These are phyloP conservation scores for Nicotiana otophora DNA, from an alignment of 257 asterid species.

Conservation along the genomic window DNA sequence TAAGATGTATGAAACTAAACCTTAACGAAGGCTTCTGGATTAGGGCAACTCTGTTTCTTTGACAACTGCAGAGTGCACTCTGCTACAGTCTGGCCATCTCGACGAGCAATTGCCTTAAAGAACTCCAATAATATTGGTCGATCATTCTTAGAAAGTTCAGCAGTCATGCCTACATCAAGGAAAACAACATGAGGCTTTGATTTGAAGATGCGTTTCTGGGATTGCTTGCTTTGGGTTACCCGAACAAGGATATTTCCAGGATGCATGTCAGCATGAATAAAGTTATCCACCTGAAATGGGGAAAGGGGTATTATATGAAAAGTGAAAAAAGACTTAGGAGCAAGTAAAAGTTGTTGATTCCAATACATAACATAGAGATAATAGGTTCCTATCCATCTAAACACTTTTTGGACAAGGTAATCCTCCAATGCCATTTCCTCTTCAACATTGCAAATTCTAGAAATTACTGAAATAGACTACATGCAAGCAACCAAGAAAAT, in stretches of 20 bases:
- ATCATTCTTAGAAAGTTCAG: constrained; percentile 36
- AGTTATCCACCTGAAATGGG: constrained; percentile 36
- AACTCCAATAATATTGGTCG: constrained; percentile 29
- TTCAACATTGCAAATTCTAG: background rate
- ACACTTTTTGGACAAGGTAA: background rate
- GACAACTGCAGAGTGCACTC: constrained; percentile 29
- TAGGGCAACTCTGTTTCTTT: constrained; percentile 36
- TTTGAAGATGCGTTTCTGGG: constrained; percentile 32
- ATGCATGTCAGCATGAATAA: constrained; percentile 47
- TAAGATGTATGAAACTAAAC: constrained; percentile 14
- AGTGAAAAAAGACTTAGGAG: background rate
- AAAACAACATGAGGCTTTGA: constrained; percentile 41
- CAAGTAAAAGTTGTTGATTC: background rate
- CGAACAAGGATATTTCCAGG: constrained; percentile 46
- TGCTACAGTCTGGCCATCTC: constrained; percentile 42
- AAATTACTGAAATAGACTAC: background rate
- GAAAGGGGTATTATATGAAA: background rate
- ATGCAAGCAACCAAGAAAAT: background rate
- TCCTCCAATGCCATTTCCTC: background rate
- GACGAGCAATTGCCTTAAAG: constrained; percentile 36
- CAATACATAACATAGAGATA: background rate
- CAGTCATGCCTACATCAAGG: constrained; percentile 48
- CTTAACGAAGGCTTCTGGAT: constrained; percentile 29
- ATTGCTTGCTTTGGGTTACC: constrained; percentile 27
- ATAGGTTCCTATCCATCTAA: background rate